Evolutionary conservation across 208 protist genomes (phyloP).

Genomic region (Trypanosomatidae sp.): DNA sequence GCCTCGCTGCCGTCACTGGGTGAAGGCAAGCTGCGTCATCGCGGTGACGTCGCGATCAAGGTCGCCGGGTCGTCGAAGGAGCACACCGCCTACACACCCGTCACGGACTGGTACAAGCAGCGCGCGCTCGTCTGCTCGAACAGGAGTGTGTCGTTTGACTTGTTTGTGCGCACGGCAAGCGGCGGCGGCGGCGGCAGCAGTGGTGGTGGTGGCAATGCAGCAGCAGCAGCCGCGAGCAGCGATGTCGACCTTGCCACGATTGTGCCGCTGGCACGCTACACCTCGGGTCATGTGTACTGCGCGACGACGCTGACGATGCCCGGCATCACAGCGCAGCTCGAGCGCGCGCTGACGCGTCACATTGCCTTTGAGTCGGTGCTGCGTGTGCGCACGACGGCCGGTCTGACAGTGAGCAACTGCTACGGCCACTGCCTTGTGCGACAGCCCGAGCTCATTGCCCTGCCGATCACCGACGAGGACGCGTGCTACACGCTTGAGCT

Average conservation of each 20-base stretch:
- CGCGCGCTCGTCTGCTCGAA: constrained; percentile 85
- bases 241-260: constrained; percentile 90
- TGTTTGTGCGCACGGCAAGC: constrained; percentile 38
- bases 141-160: constrained; percentile 89
- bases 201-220: no score
- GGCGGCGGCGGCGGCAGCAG: constrained; percentile 9
- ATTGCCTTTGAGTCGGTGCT: constrained; percentile 94
- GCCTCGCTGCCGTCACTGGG: constrained; percentile 80
- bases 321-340: constrained; percentile 48
- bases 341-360: constrained; percentile 69
- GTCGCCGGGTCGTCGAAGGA: constrained; percentile 70
- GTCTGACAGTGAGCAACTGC: constrained; percentile 74
- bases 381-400: constrained; percentile 87
- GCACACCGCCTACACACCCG: constrained; percentile 78
- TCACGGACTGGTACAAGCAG: constrained; percentile 93
- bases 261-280: constrained; percentile 66
- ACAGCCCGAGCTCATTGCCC: constrained; percentile 88
- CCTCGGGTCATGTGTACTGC: constrained; percentile 58
- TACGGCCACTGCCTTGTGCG: constrained; percentile 96
- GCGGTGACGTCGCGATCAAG: constrained; percentile 65
- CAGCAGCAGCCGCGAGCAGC: constrained; percentile 5
- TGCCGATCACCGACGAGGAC: constrained; percentile 89
- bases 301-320: constrained; percentile 34
- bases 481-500: constrained; percentile 80
- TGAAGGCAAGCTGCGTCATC: constrained; percentile 63